Evolutionary conservation across 345 rosid genomes (phyloP).

Genomic region (Raphanus raphanistrum): DNA sequence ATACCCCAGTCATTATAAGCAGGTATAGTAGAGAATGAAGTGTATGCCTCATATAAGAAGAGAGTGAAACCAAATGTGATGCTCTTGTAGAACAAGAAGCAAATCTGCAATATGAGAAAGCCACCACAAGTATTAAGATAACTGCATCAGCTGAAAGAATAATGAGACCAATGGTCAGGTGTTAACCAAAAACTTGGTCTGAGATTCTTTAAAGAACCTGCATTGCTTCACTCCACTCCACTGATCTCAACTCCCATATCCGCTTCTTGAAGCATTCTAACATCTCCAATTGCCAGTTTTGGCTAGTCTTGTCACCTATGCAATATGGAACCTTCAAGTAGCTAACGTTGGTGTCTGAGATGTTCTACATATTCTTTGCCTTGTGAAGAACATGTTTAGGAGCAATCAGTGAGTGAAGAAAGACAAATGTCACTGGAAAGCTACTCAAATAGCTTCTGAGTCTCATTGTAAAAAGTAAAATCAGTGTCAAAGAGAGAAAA

Average conservation of each 20-base stretch:
- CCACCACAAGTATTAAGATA: not conserved
- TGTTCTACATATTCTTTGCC: too few species aligned
- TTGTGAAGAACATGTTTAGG: too few species aligned
- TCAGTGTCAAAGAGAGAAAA: slow-evolving; percentile 22
- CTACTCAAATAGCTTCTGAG: too few species aligned
- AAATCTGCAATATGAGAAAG: slow-evolving; percentile 54
- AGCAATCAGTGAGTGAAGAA: too few species aligned
- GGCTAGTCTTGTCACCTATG: slow-evolving; percentile 85
- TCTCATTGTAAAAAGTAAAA: not conserved
- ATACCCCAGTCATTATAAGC: too few species aligned
- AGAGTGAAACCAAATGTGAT: slow-evolving; percentile 79
- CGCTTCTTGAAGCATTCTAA: slow-evolving; percentile 99
- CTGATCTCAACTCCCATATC: slow-evolving; percentile 96
- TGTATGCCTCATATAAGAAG: too few species aligned
- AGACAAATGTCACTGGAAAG: too few species aligned
- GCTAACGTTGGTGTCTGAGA: too few species aligned
- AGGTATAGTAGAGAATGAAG: too few species aligned
- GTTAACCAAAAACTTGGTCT: not conserved
- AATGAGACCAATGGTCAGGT: too few species aligned
- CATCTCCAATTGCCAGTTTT: slow-evolving; percentile 92
- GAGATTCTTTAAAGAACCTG: slow-evolving; percentile 52
- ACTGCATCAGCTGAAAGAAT: not conserved
- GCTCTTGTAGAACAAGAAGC: slow-evolving; percentile 99
- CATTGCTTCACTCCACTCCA: slow-evolving; percentile 99
- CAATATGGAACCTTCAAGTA: slow-evolving; percentile 19